Base-by-base conservation (phyloP, 805 yeast species). In the Vanderwaltozyma tropicalis region DNA sequence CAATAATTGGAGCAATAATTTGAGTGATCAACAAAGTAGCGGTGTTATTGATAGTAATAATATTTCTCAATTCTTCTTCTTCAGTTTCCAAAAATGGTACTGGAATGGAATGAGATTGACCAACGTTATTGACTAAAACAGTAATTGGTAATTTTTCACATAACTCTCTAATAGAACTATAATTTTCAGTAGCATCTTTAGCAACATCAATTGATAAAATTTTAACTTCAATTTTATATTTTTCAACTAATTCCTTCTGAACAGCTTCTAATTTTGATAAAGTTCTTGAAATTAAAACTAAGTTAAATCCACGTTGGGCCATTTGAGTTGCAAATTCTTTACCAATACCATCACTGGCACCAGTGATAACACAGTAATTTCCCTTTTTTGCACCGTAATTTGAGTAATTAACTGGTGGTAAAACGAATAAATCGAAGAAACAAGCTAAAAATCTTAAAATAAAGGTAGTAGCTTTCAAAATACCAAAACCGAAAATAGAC, bases 311-410 rank as follows among this genome's bases (percentile, higher is more conserved):
- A 46, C 72, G 77, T 38, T 70, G 61, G 11, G 97, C 98, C 61
- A 92, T 71, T 63, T 89, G 97, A 19, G 63, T 54, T 2, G 96
- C 79, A 55, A 74, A 92, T 59, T 92, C 95, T 57, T 88, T 86
- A 41, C 98, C 98, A 53, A 92, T 81, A 26, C 98, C 98, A 58
- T 92, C 97, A 34, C 96, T 85, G 3, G 96, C 94, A 41, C 98
- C 98, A 6, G 98, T 92, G 14, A 92, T 74, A 24, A 92, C 82
- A n/a, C 96, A 96, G 89, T 96, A 92, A 29, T 73, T 68, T 20
- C 80, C 81, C 15, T 48, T 48, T 35, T 63, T 61, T 20, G 89
- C 80, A n/a, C 96, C 95, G 53, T 87, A 87, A 55, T 75, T 78
- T 30, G 58, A 52, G 52, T 71, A 79, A 50, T 66, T 53, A 20